A percentile compares a stretch with the other conserved stretches of the same genome.
phyloP scores from a whole-genome alignment of 305 asterid species.

The Nicotiana rustica region DNA sequence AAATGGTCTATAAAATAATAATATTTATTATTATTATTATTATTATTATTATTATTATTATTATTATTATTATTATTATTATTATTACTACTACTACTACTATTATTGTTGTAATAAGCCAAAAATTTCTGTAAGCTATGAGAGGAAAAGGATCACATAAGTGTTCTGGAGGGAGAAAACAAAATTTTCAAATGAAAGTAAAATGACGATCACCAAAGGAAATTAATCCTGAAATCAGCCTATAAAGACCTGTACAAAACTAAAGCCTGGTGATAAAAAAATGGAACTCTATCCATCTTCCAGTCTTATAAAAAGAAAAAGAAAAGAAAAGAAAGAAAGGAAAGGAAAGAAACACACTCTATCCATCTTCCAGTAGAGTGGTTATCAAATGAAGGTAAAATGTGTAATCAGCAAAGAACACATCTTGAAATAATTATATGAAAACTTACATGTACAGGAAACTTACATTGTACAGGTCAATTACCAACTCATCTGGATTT shows the following conservation, averaged over 20 bases:
- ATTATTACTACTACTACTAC: too few species aligned
- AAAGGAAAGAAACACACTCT: not conserved
- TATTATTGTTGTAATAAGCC: not conserved
- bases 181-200: constrained; percentile 1
- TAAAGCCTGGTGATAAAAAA: not conserved
- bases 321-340: not conserved
- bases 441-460: not conserved
- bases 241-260: not conserved
- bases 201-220: not conserved
- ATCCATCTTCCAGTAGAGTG: constrained; percentile 12
- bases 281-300: not conserved
- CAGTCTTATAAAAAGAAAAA: not conserved
- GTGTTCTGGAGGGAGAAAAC: not conserved
- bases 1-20: not conserved
- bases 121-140: not conserved
- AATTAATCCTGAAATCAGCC: not conserved
- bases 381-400: not conserved
- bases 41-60: too few species aligned
- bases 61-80: too few species aligned
- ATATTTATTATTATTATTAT: too few species aligned
- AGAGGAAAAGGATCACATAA: not conserved
- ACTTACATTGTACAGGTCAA: constrained; percentile 73
- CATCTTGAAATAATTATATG: not conserved
- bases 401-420: not conserved
- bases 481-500: constrained; percentile 79